Base-by-base conservation (phyloP, 345 rosid genomes). In the Ricinus communis region DNA sequence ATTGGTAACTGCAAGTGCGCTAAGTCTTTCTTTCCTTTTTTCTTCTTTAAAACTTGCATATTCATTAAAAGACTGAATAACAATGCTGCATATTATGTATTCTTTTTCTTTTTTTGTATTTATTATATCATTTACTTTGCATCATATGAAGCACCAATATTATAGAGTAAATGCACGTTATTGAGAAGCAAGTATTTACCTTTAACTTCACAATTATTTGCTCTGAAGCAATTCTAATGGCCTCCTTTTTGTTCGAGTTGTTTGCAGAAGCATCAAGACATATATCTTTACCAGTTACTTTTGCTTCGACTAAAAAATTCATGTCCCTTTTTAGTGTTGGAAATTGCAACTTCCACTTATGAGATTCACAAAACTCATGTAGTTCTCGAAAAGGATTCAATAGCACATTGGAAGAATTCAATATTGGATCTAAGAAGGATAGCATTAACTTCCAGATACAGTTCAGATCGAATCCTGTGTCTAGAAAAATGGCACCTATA, bases 401-500 rank as follows among this genome's bases (percentile, higher is more conserved):
- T 84, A 86, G 91, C 63, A 90, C 70, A 75, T 77, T 86, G 43
- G 96, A 82, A 74, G 88, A 78, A 76, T 79, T 78, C 81, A 73
- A 77, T 57, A 80, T 74, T 52, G 94, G 96, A 81, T 84, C 86
- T 73, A 91, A 71, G 78, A 86, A 65, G 31, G 96, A 85, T 60
- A 93, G 77, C 91, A 93, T 88, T 49, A 84, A 56, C 66, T 68
- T 82, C 98, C 98, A 93, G 68, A 83, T 87, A 43, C 12, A 74
- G 71, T 84, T 75, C 84, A 93, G 82, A 84, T 91, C 62, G 54
- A 91, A 81, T 68, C 98, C 98, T 8, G 90, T 66, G 81, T 91
- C 98, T 12, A 93, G 90, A 54, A 91, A 84, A 70, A 88, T 81
- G 70, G 97, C 97, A 62, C 97, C 98, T 65, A 90, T 56, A 60